These are phyloP conservation scores for Arachnopeziza araneosa DNA, from an alignment of 2,329 filamentous ascomycete genomes.

Conservation along the genomic window DNA sequence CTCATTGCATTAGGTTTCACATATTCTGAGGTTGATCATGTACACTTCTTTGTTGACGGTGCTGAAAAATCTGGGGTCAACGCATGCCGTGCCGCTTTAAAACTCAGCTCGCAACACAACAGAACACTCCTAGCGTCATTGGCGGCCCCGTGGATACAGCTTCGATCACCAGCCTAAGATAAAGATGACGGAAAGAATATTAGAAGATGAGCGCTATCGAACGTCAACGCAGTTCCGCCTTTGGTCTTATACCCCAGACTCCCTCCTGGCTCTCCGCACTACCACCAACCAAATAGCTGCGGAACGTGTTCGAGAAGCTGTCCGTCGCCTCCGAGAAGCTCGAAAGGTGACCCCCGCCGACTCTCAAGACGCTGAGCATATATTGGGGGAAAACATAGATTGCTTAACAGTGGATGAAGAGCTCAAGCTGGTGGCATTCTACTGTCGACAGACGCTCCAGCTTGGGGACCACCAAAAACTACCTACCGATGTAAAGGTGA, in stretches of 20 bases:
- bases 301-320: slow-evolving; percentile 56
- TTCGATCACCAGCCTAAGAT: neutral
- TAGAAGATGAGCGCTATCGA: slow-evolving; percentile 85
- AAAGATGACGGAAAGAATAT: slow-evolving; percentile 11
- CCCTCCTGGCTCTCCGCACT: slow-evolving; percentile 64
- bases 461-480: slow-evolving; percentile 55
- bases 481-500: slow-evolving; percentile 54
- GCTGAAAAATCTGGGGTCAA: no score
- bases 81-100: no score
- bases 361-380: slow-evolving; percentile 28
- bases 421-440: slow-evolving; percentile 72
- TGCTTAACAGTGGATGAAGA: slow-evolving; percentile 83
- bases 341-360: slow-evolving; percentile 30
- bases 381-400: slow-evolving; percentile 50
- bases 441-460: slow-evolving; percentile 56
- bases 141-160: no score
- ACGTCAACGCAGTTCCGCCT: slow-evolving; percentile 84
- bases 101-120: no score
- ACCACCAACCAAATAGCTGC: slow-evolving; percentile 77
- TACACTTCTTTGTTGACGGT: no score
- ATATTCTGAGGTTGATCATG: neutral
- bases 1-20: neutral
- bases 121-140: no score
- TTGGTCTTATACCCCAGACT: slow-evolving; percentile 82
- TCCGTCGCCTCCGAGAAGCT: slow-evolving; percentile 42